Evolutionary conservation across 345 rosid genomes (phyloP).

Genomic region (Brassica cretica): DNA sequence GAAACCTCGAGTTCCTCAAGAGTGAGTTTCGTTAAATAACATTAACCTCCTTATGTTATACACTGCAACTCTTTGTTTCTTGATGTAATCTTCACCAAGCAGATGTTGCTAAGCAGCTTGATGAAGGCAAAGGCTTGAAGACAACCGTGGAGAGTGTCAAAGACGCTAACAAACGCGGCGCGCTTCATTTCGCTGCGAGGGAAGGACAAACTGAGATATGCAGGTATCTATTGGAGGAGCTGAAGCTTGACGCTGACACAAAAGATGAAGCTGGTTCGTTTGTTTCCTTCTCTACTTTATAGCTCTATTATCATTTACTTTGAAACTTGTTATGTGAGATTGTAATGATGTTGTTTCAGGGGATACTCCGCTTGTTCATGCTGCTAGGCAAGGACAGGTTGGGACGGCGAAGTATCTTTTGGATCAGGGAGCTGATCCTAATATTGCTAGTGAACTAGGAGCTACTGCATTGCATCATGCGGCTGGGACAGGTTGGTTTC

Average conservation of each 20-base stretch:
- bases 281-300: neutral
- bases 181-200: constrained; percentile 92
- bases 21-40: constrained; percentile 46
- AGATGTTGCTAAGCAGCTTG: constrained; percentile 77
- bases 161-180: constrained; percentile 94
- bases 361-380: constrained; percentile 91
- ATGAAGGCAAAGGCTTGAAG: constrained; percentile 68
- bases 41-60: neutral
- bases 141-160: constrained; percentile 73
- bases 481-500: constrained; percentile 68
- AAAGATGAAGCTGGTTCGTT: constrained; percentile 82
- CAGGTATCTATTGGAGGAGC: constrained; percentile 77
- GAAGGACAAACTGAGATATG: constrained; percentile 85
- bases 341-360: constrained; percentile 50
- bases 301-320: neutral
- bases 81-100: constrained; percentile 22
- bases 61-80: neutral
- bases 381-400: constrained; percentile 86
- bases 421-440: constrained; percentile 73
- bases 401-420: constrained; percentile 72
- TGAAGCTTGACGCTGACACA: constrained; percentile 62
- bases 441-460: constrained; percentile 75
- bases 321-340: constrained; percentile 17
- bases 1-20: constrained; percentile 84
- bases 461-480: constrained; percentile 90